Conservation (phyloP, 768 basidiomycete genomes). For the Clitopilus passeckerianus region DNA sequence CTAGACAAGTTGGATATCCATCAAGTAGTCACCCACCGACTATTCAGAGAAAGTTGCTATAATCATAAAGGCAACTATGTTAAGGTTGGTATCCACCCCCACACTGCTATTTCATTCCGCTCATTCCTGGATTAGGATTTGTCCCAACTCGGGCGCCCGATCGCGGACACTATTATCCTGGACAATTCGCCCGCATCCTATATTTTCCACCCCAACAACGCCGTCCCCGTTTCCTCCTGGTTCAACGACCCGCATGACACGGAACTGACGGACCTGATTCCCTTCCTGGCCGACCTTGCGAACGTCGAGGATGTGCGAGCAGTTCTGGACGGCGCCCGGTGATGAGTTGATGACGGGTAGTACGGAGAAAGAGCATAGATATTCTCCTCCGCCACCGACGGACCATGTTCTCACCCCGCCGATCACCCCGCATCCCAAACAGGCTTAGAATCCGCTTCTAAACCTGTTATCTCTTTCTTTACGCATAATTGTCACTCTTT, state of each 20-base stretch:
- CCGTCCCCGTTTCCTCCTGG: slow-evolving; percentile 98
- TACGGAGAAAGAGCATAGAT: slow-evolving; percentile 6
- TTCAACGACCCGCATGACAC: slow-evolving; percentile 99
- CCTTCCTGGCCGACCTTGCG: slow-evolving; percentile 87
- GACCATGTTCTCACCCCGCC: neutral
- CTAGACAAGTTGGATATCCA: slow-evolving; percentile 94
- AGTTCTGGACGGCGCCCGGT: slow-evolving; percentile 83
- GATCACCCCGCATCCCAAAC: neutral
- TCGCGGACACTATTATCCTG: slow-evolving; percentile 92
- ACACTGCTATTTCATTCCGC: neutral
- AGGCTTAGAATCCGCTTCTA: neutral
- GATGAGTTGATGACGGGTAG: slow-evolving; percentile 11
- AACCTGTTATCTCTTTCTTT: neutral
- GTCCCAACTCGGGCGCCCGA: slow-evolving; percentile 93
- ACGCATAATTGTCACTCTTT: neutral
- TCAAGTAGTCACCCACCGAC: slow-evolving; percentile 86
- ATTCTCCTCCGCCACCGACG: neutral
- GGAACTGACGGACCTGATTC: slow-evolving; percentile 91
- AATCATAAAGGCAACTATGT: slow-evolving; percentile 99
- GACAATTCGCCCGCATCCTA: slow-evolving; percentile 99
- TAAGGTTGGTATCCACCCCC: slow-evolving; percentile 55
- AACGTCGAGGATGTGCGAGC: slow-evolving; percentile 88
- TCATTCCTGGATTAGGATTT: slow-evolving; percentile 59
- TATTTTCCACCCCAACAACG: slow-evolving; percentile 99
- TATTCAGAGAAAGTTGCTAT: slow-evolving; percentile 98